Evolutionary conservation across 805 yeast species (phyloP), one percentile per base, ranked within the genome.

Genomic region (Wickerhamiella kurtzmanii): DNA sequence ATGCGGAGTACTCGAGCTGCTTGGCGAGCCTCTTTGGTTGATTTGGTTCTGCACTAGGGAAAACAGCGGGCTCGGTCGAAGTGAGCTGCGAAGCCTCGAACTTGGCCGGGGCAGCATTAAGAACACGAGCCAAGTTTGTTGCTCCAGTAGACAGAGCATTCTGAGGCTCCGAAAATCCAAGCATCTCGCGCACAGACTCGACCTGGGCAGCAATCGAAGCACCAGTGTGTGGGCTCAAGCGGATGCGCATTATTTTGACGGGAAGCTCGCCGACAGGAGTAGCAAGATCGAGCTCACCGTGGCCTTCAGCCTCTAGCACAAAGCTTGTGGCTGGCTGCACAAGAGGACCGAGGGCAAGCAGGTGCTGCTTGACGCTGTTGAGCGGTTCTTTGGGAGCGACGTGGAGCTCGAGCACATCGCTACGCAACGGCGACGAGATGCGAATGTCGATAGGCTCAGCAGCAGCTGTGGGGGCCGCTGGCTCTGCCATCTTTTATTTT

Each of bases 1-100:
- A 89, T 46, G 76, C 75, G 13, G 95, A 83, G 44, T 86, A 61
- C 45, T 71, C 74, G 50, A 92, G 65, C 6, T 89, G 82, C 46
- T 72, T 70, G 16, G 76, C 67, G 9, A 64, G 63, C n/a, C 68
- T 60, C 22, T 47, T 50, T n/a, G 59, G 58, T n/a, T 38, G 25
- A n/a, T 38, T 38, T 25, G 41, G 41, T 6, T 18, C 25, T 6
- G 41, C 41, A 17, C 15, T 8, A 8, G 19, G 19, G 19, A n/a
- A 17, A 5, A 9, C 38, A 9, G 38, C 16, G 8, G 19, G 19
- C 16, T n/a, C 38, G 38, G 19, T 17, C n/a, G 38, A 11, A 11
- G 35, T 15, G 19, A 17, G 38, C 19, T 36, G 19, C 38, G 6
- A 5, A 5, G 38, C 6, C 17, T 5, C 6, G n/a, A 36, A n/a